A percentile compares a stretch with the other conserved stretches of the same genome.
Evolutionary conservation across 2,329 filamentous ascomycete species (phyloP).

Genomic region (Knufia fluminis): DNA sequence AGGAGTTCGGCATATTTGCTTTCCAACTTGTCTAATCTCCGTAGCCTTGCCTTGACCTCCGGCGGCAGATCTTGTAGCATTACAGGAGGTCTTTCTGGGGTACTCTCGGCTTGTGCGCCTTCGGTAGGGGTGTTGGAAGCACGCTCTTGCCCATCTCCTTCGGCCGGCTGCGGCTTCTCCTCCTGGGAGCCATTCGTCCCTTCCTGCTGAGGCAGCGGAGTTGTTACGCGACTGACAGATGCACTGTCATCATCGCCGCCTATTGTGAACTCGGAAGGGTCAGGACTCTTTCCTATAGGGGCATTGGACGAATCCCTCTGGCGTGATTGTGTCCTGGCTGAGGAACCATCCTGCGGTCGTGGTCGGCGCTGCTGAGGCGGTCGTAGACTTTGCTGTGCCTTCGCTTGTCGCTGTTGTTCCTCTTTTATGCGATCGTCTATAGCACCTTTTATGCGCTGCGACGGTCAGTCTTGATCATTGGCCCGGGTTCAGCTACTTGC

Average conservation of each 20-base stretch:
- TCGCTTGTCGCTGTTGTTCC: conserved; percentile 68
- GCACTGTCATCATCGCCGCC: conserved; percentile 62
- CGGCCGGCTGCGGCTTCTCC: conserved; percentile 11
- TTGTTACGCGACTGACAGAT: conserved; percentile 51
- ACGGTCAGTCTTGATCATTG: background rate
- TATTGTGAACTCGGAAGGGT: conserved; percentile 84
- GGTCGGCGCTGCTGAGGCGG: conserved; percentile 31
- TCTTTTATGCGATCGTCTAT: conserved; percentile 84
- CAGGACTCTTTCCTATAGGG: conserved; percentile 50
- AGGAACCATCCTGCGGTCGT: conserved; percentile 26
- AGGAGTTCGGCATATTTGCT: conserved; percentile 80
- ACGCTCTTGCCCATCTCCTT: conserved; percentile 19
- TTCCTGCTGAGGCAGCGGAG: conserved; percentile 44
- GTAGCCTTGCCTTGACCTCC: conserved; percentile 65
- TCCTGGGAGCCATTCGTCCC: conserved; percentile 11
- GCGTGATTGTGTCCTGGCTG: conserved; percentile 23
- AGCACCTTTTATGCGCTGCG: conserved; percentile 68
- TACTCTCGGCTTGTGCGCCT: conserved; percentile 17
- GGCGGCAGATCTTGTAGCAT: conserved; percentile 51
- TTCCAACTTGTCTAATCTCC: conserved; percentile 84
- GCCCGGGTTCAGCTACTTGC: conserved; percentile 8
- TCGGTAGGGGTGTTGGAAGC: conserved; percentile 22
- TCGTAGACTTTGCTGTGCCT: conserved; percentile 37
- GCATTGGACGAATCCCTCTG: conserved; percentile 30
- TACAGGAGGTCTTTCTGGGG: conserved; percentile 22